Percentiles rank a stretch among this genome's conserved stretches.
phyloP scores from a whole-genome alignment of 257 asterid species.

The Solanum piurae region DNA sequence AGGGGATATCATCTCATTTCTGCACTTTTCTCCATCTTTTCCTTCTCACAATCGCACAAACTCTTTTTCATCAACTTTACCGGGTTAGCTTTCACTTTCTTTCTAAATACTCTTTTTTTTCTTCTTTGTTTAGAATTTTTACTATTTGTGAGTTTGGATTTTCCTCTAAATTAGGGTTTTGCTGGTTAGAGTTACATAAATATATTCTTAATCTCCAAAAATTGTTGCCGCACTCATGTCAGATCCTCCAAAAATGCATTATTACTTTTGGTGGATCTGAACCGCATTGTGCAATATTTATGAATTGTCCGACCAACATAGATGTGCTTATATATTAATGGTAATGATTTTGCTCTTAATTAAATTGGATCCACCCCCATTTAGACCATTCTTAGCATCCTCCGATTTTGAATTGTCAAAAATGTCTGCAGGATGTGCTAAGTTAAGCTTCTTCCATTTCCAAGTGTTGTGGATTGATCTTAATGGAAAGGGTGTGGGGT shows the following conservation, averaged over 20 bases:
- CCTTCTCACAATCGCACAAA: neutral
- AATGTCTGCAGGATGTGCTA: neutral
- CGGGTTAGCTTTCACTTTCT: neutral
- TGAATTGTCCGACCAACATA: neutral
- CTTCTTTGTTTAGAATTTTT: neutral
- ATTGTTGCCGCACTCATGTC: neutral
- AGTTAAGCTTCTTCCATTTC: neutral
- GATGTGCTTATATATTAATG: neutral
- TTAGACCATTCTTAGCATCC: neutral
- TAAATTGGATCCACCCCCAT: neutral
- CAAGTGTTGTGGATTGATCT: neutral
- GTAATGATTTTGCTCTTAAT: neutral
- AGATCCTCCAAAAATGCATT: neutral
- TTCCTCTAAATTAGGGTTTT: neutral
- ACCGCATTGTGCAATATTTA: neutral
- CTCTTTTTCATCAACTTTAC: neutral
- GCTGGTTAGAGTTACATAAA: neutral
- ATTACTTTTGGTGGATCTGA: neutral
- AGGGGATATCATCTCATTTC: neutral
- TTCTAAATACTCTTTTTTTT: no score
- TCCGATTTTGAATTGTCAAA: neutral
- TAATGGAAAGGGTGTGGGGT: neutral
- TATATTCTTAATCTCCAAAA: neutral
- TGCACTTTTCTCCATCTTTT: neutral
- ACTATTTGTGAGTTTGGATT: neutral